Evolutionary conservation across 2,329 filamentous ascomycete species (phyloP), one percentile per base, ranked within the genome.

Genomic region (Colletotrichum gloeosporioides): DNA sequence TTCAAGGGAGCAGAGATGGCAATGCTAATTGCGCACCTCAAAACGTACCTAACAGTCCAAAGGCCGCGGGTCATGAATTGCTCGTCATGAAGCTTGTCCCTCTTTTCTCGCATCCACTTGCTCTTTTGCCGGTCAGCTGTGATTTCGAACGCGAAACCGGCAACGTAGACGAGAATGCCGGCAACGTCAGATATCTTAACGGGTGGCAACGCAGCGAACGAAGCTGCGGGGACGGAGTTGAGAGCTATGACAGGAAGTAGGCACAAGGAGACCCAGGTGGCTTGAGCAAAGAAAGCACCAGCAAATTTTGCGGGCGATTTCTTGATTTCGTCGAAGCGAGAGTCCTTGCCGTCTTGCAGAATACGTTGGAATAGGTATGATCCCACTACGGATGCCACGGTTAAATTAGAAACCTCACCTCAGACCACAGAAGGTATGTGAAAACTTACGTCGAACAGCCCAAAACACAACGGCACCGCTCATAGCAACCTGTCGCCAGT

Each of bases 211-310:
- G 88, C 85, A 5, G 88, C 86, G 2, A 93, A 84, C 1, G 88
- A 86, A 3, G 88, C 85, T 3, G 89, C 86, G 0, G 93, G 92
- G 8, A 93, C 88, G 8, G 90, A 86, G 82, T 94, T 94, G 71
- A 94, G 80, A 4, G 92, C 89, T 8, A 94, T 84, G 10, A 95
- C 89, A 13, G 93, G 93, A 79, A 93, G 86, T 6, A 93, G 86
- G 82, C 91, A 93, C n/a, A 94, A 86, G 3, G 91, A 91, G 3
- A 94, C 91, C 93, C 93, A 95, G 0, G 89, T 88, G 8, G 93
- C 92, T 83, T 95, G 93, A 5, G 89, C 90, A 68, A 85, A 77
- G 77, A 85, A 89, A 16, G 85, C 84, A 61, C 61, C 80, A 4
- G 81, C 78, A 79, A 89, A 88, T 67, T 80, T 82, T 27, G 78